A percentile compares a stretch with the other conserved stretches of the same genome.
These are phyloP conservation scores for Camelina sativa DNA, from an alignment of 345 rosid genomes.

Conservation along the genomic window DNA sequence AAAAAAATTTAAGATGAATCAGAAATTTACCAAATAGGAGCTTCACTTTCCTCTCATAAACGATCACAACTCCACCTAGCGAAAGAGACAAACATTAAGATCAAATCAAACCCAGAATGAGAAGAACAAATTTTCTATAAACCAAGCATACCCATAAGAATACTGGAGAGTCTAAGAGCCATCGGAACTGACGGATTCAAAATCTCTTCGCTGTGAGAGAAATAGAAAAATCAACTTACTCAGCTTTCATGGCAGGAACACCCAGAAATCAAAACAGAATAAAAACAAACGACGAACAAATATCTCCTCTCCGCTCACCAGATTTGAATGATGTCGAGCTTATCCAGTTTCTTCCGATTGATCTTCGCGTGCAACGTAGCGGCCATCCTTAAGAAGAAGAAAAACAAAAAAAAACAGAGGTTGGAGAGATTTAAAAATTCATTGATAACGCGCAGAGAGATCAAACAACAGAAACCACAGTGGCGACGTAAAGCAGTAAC, in stretches of 20 bases:
- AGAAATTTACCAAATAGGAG: conserved; percentile 67
- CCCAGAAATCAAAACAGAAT: conserved; percentile 15
- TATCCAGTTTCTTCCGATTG: conserved; percentile 69
- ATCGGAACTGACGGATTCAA: conserved; percentile 86
- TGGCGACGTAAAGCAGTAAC: conserved; percentile 1
- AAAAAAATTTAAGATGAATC: neutral
- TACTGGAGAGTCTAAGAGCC: conserved; percentile 92
- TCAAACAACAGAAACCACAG: conserved; percentile 3
- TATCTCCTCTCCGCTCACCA: conserved; percentile 51
- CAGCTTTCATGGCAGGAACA: neutral
- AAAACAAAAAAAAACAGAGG: conserved; percentile 15
- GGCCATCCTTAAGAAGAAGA: conserved; percentile 66
- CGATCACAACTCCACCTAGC: conserved; percentile 93
- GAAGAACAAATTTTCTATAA: conserved; percentile 7
- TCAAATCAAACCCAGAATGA: conserved; percentile 22
- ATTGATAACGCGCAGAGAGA: neutral
- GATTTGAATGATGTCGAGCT: conserved; percentile 73
- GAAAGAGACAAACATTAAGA: neutral
- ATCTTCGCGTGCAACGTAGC: conserved; percentile 88
- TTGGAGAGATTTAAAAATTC: conserved; percentile 13
- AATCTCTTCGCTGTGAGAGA: conserved; percentile 77
- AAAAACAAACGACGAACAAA: neutral
- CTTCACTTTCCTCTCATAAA: conserved; percentile 90
- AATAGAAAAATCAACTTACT: conserved; percentile 16
- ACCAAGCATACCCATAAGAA: conserved; percentile 73